These are phyloP conservation scores for Alloteropsis semialata DNA, from an alignment of 176 grass and related monocot genomes.

Conservation along the genomic window DNA sequence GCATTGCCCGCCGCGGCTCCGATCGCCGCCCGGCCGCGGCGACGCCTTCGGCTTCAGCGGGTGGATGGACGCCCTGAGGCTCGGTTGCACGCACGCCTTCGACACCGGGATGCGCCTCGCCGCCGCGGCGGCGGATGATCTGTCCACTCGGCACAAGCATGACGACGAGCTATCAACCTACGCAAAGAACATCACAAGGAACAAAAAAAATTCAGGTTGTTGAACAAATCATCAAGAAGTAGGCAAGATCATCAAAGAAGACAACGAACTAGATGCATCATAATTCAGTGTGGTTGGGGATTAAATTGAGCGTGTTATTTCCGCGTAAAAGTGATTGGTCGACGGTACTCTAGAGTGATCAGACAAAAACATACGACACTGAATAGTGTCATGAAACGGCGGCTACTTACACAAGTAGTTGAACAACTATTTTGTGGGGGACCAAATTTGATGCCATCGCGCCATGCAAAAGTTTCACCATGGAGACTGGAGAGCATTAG, in stretches of 20 bases:
- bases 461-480: constrained; percentile 20
- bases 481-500: background rate
- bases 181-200: constrained; percentile 13
- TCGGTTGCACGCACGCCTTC: constrained; percentile 54
- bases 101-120: constrained; percentile 32
- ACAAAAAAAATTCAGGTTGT: background rate
- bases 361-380: constrained; percentile 30
- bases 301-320: background rate
- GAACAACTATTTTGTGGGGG: constrained; percentile 25
- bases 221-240: background rate
- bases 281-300: background rate
- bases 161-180: constrained; percentile 70
- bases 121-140: constrained; percentile 25
- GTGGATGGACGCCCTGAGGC: constrained; percentile 69
- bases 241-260: background rate
- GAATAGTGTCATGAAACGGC: constrained; percentile 25
- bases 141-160: constrained; percentile 69
- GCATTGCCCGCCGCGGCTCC: constrained; percentile 19
- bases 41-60: constrained; percentile 47
- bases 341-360: constrained; percentile 9
- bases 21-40: background rate
- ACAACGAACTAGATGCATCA: background rate
- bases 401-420: constrained; percentile 37
- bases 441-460: constrained; percentile 2
- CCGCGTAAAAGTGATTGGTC: background rate